phyloP scores from a whole-genome alignment of 2,329 filamentous ascomycete genomes.

The Plectosphaerella plurivora region DNA sequence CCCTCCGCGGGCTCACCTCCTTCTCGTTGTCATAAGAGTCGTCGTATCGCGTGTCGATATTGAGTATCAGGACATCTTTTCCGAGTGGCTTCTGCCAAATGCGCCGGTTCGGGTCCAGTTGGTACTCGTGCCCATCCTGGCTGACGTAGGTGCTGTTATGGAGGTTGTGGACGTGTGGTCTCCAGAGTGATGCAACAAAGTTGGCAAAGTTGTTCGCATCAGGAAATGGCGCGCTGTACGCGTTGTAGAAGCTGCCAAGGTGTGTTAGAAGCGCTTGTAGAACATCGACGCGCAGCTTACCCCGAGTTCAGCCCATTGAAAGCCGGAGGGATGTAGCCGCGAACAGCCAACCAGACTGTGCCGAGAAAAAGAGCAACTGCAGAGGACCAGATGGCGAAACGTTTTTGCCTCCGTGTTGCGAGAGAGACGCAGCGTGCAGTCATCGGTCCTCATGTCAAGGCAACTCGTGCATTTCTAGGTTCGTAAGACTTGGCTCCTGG shows the following conservation, averaged over 20 bases:
- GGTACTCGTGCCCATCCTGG: background rate
- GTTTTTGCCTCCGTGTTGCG: no score
- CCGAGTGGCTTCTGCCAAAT: constrained; percentile 5
- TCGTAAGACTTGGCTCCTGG: no score
- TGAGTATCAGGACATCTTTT: constrained; percentile 5
- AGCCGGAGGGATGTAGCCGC: no score
- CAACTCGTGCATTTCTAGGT: no score
- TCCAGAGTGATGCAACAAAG: background rate
- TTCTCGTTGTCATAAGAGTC: constrained; percentile 1
- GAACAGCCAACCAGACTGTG: no score
- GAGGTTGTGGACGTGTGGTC: background rate
- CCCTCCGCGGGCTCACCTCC: constrained; percentile 3
- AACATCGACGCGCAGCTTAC: no score
- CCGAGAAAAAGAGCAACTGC: no score
- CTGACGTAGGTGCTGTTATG: background rate
- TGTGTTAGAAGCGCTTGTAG: no score
- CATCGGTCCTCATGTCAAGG: no score
- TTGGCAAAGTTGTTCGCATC: background rate
- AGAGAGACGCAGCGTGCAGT: no score
- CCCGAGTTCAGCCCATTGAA: no score
- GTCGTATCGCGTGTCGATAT: constrained; percentile 7
- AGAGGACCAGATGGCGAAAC: no score
- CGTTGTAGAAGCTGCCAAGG: background rate
- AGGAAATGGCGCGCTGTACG: background rate
- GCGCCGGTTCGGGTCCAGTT: background rate